Evolutionary conservation across 2,329 filamentous ascomycete species (phyloP).

Genomic region (Penicillium sp.): DNA sequence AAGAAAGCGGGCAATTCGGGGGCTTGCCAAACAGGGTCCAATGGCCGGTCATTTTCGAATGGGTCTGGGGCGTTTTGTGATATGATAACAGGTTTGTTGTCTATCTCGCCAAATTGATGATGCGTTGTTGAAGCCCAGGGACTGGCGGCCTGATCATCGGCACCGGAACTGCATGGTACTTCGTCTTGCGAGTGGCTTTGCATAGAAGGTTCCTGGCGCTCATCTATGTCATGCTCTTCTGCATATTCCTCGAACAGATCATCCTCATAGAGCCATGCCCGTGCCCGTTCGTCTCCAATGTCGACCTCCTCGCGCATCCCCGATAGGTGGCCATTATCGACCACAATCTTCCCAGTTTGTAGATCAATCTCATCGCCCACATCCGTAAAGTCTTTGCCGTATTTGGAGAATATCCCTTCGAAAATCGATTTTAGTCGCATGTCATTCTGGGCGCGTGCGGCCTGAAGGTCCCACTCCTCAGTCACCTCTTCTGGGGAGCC

Average conservation of each 20-base stretch:
- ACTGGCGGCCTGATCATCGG: not conserved
- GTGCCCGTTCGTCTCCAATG: constrained; percentile 34
- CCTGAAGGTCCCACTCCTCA: constrained; percentile 56
- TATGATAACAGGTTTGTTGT: not conserved
- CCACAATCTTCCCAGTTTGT: constrained; percentile 75
- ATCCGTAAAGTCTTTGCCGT: constrained; percentile 76
- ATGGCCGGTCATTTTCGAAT: constrained; percentile 4
- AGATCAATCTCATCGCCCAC: constrained; percentile 90
- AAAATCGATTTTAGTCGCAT: constrained; percentile 77
- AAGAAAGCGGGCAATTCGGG: constrained; percentile 20
- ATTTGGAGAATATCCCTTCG: constrained; percentile 87
- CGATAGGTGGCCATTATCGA: constrained; percentile 84
- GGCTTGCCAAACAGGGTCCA: constrained; percentile 22
- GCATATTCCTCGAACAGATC: constrained; percentile 8
- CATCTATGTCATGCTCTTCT: not conserved
- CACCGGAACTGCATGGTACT: not conserved
- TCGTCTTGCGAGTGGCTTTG: not conserved
- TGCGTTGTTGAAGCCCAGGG: constrained; percentile 3
- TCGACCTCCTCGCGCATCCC: constrained; percentile 62
- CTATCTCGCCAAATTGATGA: not conserved
- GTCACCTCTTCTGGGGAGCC: constrained; percentile 9
- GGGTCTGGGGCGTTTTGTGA: not conserved
- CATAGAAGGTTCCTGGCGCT: not conserved
- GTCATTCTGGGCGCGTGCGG: constrained; percentile 67
- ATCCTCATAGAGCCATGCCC: constrained; percentile 21